Evolutionary conservation across 1,284 basidiomycete genomes (phyloP).

Genomic region (Naganishia albida): DNA sequence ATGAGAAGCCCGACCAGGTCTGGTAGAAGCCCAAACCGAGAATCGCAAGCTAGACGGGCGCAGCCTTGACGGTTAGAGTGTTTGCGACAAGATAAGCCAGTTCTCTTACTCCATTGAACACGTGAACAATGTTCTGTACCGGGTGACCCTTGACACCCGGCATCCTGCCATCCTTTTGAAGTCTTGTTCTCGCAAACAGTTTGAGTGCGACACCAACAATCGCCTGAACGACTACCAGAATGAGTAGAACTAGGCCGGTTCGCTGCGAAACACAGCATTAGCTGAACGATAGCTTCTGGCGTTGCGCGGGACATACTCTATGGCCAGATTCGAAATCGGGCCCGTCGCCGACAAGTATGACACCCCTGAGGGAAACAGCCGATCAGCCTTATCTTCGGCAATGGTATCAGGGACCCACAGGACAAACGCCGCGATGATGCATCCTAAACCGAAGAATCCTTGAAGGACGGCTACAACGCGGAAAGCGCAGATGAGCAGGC

Average conservation of each 20-base stretch:
- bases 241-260: conserved; percentile 22
- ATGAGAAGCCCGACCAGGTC: conserved; percentile 19
- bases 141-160: conserved; percentile 15
- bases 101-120: conserved; percentile 7
- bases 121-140: conserved; percentile 15
- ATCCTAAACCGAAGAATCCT: conserved; percentile 20
- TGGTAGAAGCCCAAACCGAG: conserved; percentile 20
- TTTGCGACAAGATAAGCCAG: no score
- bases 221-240: conserved; percentile 17
- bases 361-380: neutral
- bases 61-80: no score
- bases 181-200: neutral
- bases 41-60: conserved; percentile 9
- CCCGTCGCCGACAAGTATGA: conserved; percentile 7
- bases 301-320: conserved; percentile 17
- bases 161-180: neutral
- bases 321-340: conserved; percentile 6
- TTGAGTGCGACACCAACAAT: conserved; percentile 17
- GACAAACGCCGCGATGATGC: conserved; percentile 18
- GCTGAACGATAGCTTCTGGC: no score
- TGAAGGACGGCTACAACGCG: conserved; percentile 6
- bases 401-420: neutral
- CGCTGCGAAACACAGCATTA: neutral
- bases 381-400: neutral
- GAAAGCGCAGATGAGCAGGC: neutral